Base-by-base conservation (phyloP, 768 basidiomycete genomes). In the Termitomyces sp. region DNA sequence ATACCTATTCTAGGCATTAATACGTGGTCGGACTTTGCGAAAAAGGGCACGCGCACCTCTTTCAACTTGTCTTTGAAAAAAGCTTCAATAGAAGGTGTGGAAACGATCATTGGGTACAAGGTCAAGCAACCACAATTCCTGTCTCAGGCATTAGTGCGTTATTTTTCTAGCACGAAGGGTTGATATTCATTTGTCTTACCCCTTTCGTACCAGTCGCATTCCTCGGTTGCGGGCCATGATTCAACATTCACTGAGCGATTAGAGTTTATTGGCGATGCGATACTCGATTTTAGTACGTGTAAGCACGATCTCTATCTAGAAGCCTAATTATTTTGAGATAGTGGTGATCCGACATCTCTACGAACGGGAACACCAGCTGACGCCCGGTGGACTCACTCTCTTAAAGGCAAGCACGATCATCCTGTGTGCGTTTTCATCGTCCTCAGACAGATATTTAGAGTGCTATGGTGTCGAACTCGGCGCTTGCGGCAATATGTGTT, bases 211-310 rank as follows among this genome's bases (percentile, higher is more conserved):
- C 62, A 93, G 90, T 87, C 87, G 0, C 90, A 91, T 67, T 72
- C 81, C 3, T 87, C 87, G 0, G 73, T 81, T 34, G 78, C 81
- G 59, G 79, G 79, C 4, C 77, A 74, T 56, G 82, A 85, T 55
- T 73, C 77, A 37, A 81, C 77, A 14, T 81, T 81, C 17, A 89
- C 89, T 65, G 89, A 92, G 64, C 77, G 89, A 56, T 77, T 94
- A 35, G 91, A 93, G 68, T 95, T 93, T 66, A 76, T 93, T 40
- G 92, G 92, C 12, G 92, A 95, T 71, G 90, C 89, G 1, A 82
- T 95, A 50, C 79, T 95, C 25, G 92, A 94, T 69, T 89, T 91
- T 57, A 70, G 92, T 93, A 65, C 54, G 89, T 74, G 29, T 41
- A 45, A 29, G 40, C 52, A 47, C 38, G 31, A 55, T 29, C 27